phyloP scores from a whole-genome alignment of 1,139 yeast species.

The Geotrichum armillariae region DNA sequence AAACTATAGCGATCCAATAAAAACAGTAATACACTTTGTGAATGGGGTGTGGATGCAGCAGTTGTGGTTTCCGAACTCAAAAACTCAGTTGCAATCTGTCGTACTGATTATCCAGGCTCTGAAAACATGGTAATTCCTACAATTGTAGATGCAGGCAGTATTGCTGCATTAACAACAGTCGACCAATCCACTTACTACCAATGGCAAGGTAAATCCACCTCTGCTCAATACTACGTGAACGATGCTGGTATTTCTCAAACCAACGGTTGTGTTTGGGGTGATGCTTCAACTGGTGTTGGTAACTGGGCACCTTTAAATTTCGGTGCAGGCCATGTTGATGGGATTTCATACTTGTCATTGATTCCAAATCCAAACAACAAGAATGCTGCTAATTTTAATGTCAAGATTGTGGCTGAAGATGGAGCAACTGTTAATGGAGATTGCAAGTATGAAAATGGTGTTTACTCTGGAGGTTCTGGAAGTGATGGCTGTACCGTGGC shows the following conservation, averaged over 20 bases:
- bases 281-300: constrained; percentile 75
- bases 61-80: constrained; percentile 63
- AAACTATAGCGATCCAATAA: constrained; percentile 76
- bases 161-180: constrained; percentile 73
- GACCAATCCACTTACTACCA: constrained; percentile 71
- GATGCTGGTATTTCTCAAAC: constrained; percentile 87
- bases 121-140: constrained; percentile 98
- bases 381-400: constrained; percentile 72
- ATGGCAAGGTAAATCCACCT: constrained; percentile 82
- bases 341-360: constrained; percentile 81
- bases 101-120: constrained; percentile 98
- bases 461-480: constrained; percentile 78
- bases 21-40: constrained; percentile 66
- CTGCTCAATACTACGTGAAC: constrained; percentile 96
- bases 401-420: constrained; percentile 75
- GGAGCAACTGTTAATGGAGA: constrained; percentile 68
- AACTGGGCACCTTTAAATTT: constrained; percentile 98
- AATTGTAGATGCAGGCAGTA: constrained; percentile 64
- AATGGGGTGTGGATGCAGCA: constrained; percentile 76
- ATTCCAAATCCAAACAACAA: constrained; percentile 94
- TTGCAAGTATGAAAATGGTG: constrained; percentile 80
- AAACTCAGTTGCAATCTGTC: constrained; percentile 79
- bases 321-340: constrained; percentile 85
- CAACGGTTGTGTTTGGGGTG: constrained; percentile 95
- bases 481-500: constrained; percentile 91